Evolutionary conservation across 257 asterid genomes (phyloP), one percentile per base, ranked within the genome.

Genomic region (Solanum ossicruentum): DNA sequence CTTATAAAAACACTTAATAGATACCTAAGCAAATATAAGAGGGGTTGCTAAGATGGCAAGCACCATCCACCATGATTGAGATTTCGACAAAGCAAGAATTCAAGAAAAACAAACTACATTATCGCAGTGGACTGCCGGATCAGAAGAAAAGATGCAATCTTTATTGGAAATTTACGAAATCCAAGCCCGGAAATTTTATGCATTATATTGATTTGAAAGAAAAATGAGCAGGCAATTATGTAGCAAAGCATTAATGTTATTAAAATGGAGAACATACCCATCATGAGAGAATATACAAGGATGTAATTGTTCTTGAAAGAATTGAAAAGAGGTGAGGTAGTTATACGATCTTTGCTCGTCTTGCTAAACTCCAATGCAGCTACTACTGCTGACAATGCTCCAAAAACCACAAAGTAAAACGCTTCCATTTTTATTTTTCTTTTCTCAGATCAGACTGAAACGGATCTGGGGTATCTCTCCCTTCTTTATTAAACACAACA

Each of bases 301-400:
- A 95, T 88, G 93, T 95, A 95, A 88, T 90, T 94, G 89, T 94
- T 95, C 96, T 94, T 95, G 93, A 95, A 94, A 16, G 99, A 92
- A 91, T 91, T 92, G 93, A 95, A 95, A 21, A 97, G 88, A 12
- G 92, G 87, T 36, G 97, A 89, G 28, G 99, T 93, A 26, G 91
- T 92, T 71, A 94, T 88, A 69, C 99, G 94, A 90, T 95, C 99
- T 75, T 92, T 94, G 95, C 88, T 94, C 10, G 81, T 88, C 83
- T 95, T 95, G 56, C 97, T 94, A 51, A 95, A 87, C 96, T 95
- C 99, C 90, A 95, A n/a, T 13, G 86, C 93, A 60, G 96, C 95
- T 85, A 93, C 98, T 81, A 95, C 91, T 47, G 94, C 94, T 17
- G 90, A 87, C 81, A 95, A 56, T 8, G 70, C 94, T 45, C 98